These are phyloP conservation scores for Eragrostis curvula DNA, from an alignment of 176 grass and related monocot genomes.

Conservation along the genomic window DNA sequence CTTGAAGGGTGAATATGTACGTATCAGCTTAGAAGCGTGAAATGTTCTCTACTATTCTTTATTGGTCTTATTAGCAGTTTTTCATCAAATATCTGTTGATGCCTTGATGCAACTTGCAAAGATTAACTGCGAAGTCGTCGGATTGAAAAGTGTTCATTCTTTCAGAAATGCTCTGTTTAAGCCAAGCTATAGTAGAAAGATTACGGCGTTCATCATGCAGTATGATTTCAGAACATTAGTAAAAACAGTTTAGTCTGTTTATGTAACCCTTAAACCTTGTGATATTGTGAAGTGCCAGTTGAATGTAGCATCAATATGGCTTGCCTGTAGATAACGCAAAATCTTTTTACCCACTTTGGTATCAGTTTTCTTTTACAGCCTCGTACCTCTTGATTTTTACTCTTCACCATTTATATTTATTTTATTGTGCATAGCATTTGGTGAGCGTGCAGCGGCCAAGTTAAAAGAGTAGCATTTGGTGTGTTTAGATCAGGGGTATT, in stretches of 20 bases:
- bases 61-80: background rate
- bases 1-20: background rate
- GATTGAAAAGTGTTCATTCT: background rate
- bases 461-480: background rate
- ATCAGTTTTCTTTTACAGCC: background rate
- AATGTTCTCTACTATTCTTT: conserved; percentile 11
- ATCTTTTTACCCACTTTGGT: background rate
- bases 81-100: conserved; percentile 3
- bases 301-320: background rate
- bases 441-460: background rate
- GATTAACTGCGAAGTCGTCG: background rate
- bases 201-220: background rate
- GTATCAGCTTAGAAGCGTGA: background rate
- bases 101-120: background rate
- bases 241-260: background rate
- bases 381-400: background rate
- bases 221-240: background rate
- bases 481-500: background rate
- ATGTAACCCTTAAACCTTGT: background rate
- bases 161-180: background rate
- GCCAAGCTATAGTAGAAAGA: background rate
- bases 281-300: background rate
- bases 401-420: conserved; percentile 10
- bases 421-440: background rate
- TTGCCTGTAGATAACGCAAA: background rate